phyloP scores from a whole-genome alignment of 176 grass and related monocot genomes.

The Aegilops sharonensis region DNA sequence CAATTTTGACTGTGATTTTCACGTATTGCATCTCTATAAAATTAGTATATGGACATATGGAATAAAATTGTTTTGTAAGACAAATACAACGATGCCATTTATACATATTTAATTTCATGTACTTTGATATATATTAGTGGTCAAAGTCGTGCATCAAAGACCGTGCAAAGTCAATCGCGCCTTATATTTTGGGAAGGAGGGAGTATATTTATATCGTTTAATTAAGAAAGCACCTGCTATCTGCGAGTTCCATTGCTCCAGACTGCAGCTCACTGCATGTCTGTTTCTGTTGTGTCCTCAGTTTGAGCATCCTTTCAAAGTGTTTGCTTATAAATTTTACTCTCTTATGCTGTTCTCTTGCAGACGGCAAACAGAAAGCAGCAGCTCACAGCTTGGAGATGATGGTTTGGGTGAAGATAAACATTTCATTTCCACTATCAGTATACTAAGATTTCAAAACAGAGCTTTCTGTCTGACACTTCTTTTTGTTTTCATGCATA shows the following conservation, averaged over 20 bases:
- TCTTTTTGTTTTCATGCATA: constrained; percentile 29
- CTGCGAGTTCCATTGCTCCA: background rate
- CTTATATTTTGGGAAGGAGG: too few species aligned
- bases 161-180: too few species aligned
- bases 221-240: constrained; percentile 14
- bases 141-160: too few species aligned
- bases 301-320: background rate
- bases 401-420: constrained; percentile 40
- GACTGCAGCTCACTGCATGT: background rate
- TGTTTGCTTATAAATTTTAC: constrained; percentile 25
- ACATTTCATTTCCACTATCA: constrained; percentile 29
- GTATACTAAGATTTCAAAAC: constrained; percentile 20
- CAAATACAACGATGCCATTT: too few species aligned
- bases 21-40: too few species aligned
- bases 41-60: too few species aligned
- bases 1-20: too few species aligned
- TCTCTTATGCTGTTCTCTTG: background rate
- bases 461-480: background rate
- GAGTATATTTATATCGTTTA: background rate
- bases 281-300: background rate
- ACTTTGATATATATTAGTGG: too few species aligned
- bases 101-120: too few species aligned
- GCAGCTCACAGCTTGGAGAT: constrained; percentile 32
- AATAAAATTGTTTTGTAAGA: too few species aligned
- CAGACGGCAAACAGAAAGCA: constrained; percentile 58